Percentiles rank a stretch among this genome's conserved stretches.
phyloP scores from a whole-genome alignment of 2,329 filamentous ascomycete genomes.

The Aspergillus sp. region DNA sequence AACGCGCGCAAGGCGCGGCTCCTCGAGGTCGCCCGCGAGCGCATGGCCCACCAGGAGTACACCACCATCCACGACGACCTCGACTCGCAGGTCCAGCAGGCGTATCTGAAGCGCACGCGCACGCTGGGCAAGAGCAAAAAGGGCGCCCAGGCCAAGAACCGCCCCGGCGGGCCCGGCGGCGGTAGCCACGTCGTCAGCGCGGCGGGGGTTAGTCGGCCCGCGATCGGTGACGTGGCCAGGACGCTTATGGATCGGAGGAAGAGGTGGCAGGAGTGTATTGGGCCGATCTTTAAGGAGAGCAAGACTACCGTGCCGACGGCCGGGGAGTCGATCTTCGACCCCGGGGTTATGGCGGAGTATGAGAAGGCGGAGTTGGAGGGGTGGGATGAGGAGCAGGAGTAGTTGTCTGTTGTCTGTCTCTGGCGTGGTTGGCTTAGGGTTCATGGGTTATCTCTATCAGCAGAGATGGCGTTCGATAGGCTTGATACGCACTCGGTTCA shows the following conservation, averaged over 20 bases:
- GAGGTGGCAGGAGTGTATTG: slow-evolving; percentile 85
- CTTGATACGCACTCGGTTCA: too few species aligned
- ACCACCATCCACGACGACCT: slow-evolving; percentile 94
- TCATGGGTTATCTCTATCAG: too few species aligned
- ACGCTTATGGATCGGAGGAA: slow-evolving; percentile 84
- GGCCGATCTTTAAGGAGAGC: slow-evolving; percentile 80
- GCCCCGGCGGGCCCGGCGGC: slow-evolving; percentile 60
- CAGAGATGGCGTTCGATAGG: too few species aligned
- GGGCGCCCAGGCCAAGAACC: slow-evolving; percentile 54
- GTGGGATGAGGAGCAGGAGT: slow-evolving; percentile 73
- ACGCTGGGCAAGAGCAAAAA: slow-evolving; percentile 93
- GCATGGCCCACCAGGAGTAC: slow-evolving; percentile 95
- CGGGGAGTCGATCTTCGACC: slow-evolving; percentile 65
- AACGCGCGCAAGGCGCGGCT: slow-evolving; percentile 82
- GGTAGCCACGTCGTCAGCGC: slow-evolving; percentile 48
- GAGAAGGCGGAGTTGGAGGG: slow-evolving; percentile 68
- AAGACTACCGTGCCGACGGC: slow-evolving; percentile 62
- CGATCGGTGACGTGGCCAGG: slow-evolving; percentile 80
- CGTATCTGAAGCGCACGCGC: slow-evolving; percentile 89
- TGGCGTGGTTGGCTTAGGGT: too few species aligned
- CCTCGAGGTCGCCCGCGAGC: slow-evolving; percentile 77
- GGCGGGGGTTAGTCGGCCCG: slow-evolving; percentile 40
- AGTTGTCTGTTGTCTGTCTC: too few species aligned
- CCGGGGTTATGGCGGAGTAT: slow-evolving; percentile 60
- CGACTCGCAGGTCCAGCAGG: slow-evolving; percentile 86